Evolutionary conservation across 106 monocot species (phyloP).

Genomic region (Posidonia australis): DNA sequence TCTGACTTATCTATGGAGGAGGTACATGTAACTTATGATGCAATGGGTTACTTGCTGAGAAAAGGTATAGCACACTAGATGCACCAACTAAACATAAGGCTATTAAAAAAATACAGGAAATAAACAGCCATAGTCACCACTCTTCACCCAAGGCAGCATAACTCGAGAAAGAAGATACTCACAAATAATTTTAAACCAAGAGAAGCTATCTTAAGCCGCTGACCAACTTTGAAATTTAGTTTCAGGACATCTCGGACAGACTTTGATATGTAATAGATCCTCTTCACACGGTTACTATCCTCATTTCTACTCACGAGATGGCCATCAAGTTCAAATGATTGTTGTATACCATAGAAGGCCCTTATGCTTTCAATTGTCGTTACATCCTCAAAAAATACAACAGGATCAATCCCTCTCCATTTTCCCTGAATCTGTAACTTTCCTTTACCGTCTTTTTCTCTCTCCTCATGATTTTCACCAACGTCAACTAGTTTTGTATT

Average conservation of each 20-base stretch:
- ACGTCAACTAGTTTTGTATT: conserved; percentile 11
- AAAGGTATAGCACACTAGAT: too few relatives aligned
- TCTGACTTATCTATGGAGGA: too few relatives aligned
- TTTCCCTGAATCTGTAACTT: conserved; percentile 45
- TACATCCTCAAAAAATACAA: conserved; percentile 69
- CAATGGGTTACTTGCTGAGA: too few relatives aligned
- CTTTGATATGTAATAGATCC: conserved; percentile 89
- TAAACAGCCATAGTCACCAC: too few relatives aligned
- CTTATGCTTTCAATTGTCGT: conserved; percentile 50
- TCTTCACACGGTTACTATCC: conserved; percentile 78
- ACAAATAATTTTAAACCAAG: conserved; percentile 94
- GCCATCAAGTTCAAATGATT: conserved; percentile 55
- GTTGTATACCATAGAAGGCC: conserved; percentile 72
- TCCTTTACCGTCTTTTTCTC: conserved; percentile 18
- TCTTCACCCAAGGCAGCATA: too few relatives aligned
- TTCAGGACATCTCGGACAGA: conserved; percentile 62
- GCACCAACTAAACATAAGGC: too few relatives aligned
- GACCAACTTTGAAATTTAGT: conserved; percentile 62
- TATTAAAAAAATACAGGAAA: too few relatives aligned
- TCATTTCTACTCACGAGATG: conserved; percentile 79
- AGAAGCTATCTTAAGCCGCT: conserved; percentile 90
- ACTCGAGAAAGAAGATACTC: conserved; percentile 30
- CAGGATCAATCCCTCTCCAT: conserved; percentile 96
- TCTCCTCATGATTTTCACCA: conserved; percentile 10
- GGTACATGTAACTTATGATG: too few relatives aligned